Conservation (phyloP, 2,329 filamentous ascomycete species). For the Teratosphaeria nubilosa region DNA sequence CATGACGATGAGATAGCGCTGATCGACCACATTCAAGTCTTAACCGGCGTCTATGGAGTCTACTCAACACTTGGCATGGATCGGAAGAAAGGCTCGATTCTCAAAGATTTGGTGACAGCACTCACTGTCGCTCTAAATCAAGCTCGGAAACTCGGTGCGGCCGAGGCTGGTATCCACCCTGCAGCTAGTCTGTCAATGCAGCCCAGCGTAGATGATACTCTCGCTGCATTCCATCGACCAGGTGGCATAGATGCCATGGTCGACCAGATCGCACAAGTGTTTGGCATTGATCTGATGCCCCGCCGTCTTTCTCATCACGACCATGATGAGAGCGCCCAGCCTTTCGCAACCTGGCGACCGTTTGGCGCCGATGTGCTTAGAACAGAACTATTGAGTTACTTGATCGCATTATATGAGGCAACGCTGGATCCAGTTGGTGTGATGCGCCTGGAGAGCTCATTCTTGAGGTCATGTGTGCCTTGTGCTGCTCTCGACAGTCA, state of each 20-base stretch:
- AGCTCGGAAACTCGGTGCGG: constrained; percentile 81
- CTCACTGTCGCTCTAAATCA: constrained; percentile 79
- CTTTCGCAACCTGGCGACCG: neutral
- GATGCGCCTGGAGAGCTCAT: constrained; percentile 73
- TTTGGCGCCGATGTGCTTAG: constrained; percentile 77
- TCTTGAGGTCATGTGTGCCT: constrained; percentile 72
- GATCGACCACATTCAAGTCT: constrained; percentile 50
- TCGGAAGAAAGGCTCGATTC: constrained; percentile 82
- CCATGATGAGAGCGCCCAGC: constrained; percentile 1
- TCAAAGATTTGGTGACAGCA: constrained; percentile 74
- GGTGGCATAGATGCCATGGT: constrained; percentile 18
- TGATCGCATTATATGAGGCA: constrained; percentile 88
- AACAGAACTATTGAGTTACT: constrained; percentile 76
- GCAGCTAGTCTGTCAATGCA: constrained; percentile 74
- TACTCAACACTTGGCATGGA: constrained; percentile 68
- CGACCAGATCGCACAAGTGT: constrained; percentile 14
- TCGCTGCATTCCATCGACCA: constrained; percentile 1
- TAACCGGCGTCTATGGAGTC: constrained; percentile 82
- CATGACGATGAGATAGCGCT: constrained; percentile 24
- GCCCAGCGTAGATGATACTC: constrained; percentile 31
- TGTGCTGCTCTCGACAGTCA: constrained; percentile 18
- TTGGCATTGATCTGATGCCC: constrained; percentile 15
- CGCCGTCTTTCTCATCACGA: neutral
- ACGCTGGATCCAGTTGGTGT: constrained; percentile 85
- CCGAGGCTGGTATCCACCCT: constrained; percentile 93